Evolutionary conservation across 441 rosid genomes (phyloP).

Genomic region (Erysimum pusillum): DNA sequence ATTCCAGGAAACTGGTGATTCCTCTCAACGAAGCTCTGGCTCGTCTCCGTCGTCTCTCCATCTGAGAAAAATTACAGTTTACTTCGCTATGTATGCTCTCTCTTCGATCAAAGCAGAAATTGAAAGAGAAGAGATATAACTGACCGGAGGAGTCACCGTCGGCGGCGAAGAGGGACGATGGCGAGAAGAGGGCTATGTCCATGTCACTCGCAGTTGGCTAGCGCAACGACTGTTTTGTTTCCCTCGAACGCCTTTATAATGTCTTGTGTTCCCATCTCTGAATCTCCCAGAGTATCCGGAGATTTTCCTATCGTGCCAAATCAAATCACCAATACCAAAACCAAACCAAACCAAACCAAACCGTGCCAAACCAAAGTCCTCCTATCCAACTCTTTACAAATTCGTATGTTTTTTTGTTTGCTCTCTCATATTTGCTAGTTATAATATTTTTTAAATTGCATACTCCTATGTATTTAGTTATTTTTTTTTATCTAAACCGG

Average conservation of each 20-base stretch:
- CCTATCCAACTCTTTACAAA: neutral
- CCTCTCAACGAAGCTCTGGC: constrained; percentile 76
- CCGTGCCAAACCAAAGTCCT: neutral
- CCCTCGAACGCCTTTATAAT: neutral
- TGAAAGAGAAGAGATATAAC: constrained; percentile 39
- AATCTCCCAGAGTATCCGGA: neutral
- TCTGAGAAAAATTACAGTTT: constrained; percentile 44
- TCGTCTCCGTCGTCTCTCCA: constrained; percentile 57
- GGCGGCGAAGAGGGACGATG: constrained; percentile 81
- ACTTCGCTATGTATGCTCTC: constrained; percentile 3
- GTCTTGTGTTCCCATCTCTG: neutral
- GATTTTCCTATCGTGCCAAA: neutral
- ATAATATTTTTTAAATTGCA: neutral
- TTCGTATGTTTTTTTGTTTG: neutral
- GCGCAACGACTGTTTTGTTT: neutral
- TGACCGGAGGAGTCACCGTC: constrained; percentile 56
- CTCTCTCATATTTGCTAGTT: neutral
- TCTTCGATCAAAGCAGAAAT: neutral
- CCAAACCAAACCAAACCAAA: constrained; percentile 10
- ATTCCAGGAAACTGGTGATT: constrained; percentile 82
- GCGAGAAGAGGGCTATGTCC: constrained; percentile 95
- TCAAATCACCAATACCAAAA: neutral
- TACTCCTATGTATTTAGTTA: too few species aligned
- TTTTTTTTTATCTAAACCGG: neutral
- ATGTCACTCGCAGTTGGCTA: constrained; percentile 45